These are phyloP conservation scores for Xanthoparmelia taractica DNA, from an alignment of 495 filamentous ascomycete genomes.

Conservation along the genomic window DNA sequence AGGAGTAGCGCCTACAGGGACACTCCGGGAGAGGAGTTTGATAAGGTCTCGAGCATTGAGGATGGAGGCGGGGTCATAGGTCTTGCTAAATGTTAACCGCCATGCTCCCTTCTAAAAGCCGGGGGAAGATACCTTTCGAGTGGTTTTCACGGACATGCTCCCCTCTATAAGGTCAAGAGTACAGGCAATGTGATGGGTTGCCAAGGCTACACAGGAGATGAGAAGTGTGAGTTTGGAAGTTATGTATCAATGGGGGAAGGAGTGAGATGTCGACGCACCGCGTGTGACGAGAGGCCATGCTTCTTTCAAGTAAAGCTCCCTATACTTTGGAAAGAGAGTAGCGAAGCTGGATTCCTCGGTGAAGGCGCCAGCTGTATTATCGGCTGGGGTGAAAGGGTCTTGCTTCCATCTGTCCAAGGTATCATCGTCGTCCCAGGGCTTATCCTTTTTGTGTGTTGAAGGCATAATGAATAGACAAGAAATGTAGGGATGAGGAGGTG, in stretches of 20 bases:
- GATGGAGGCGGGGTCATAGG: conserved; percentile 88
- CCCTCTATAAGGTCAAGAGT: conserved; percentile 92
- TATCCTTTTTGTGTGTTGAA: conserved; percentile 86
- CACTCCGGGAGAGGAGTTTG: conserved; percentile 82
- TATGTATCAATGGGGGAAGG: neutral
- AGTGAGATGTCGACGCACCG: conserved; percentile 63
- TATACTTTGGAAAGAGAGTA: conserved; percentile 94
- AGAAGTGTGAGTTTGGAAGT: neutral
- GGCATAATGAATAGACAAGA: conserved; percentile 52
- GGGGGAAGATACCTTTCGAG: conserved; percentile 82
- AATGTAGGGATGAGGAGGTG: neutral
- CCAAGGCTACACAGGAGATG: neutral
- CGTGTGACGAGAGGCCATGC: conserved; percentile 82
- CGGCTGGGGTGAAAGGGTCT: conserved; percentile 65
- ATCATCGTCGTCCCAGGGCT: conserved; percentile 96
- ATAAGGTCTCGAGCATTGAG: conserved; percentile 91
- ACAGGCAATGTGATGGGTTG: conserved; percentile 57
- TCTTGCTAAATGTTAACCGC: conserved; percentile 91
- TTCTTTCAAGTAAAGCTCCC: conserved; percentile 85
- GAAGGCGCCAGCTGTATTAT: conserved; percentile 82
- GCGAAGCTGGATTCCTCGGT: conserved; percentile 84
- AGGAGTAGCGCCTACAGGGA: conserved; percentile 46
- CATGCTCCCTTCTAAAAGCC: conserved; percentile 93
- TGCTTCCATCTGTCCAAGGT: conserved; percentile 92
- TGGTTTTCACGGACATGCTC: conserved; percentile 92